phyloP scores from a whole-genome alignment of 164 flowering plant genomes.

The Taxillus chinensis region DNA sequence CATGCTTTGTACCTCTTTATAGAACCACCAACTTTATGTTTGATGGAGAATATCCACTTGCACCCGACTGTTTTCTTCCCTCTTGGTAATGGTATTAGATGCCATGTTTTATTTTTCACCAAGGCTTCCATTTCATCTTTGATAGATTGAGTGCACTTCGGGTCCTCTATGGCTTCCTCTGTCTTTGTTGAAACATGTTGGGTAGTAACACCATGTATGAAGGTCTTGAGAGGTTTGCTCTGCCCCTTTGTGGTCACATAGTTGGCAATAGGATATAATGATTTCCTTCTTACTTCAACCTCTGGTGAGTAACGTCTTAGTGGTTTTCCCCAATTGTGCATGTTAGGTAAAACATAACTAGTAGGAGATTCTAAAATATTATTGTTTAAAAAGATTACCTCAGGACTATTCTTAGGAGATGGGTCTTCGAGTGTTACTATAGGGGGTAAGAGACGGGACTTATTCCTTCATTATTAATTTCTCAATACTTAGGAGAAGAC shows the following conservation, averaged over 20 bases:
- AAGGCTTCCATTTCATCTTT: slow-evolving; percentile 3
- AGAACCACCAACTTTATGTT: slow-evolving; percentile 2
- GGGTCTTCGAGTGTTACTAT: slow-evolving; percentile 9
- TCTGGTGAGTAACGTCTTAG: neutral
- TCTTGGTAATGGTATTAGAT: slow-evolving; percentile 3
- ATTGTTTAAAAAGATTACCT: slow-evolving; percentile 4
- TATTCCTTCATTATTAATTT: neutral
- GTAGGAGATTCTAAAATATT: neutral
- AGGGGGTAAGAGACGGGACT: neutral
- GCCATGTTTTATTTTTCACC: slow-evolving; percentile 1
- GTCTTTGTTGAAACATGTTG: slow-evolving; percentile 9
- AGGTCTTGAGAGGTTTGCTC: slow-evolving; percentile 6
- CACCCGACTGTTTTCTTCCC: slow-evolving; percentile 7
- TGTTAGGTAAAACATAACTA: slow-evolving; percentile 4
- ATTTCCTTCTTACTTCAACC: slow-evolving; percentile 3
- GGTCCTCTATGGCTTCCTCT: slow-evolving; percentile 8
- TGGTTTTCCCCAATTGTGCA: slow-evolving; percentile 2
- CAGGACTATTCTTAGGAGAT: slow-evolving; percentile 7
- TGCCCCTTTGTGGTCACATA: slow-evolving; percentile 7
- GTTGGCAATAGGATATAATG: slow-evolving; percentile 6
- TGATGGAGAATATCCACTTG: slow-evolving; percentile 5
- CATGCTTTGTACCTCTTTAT: slow-evolving; percentile 7
- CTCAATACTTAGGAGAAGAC: neutral
- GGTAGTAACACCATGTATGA: neutral
- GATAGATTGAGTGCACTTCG: slow-evolving; percentile 10